Conservation (phyloP, 352 stramenopile species). For the Phytophthora ramorum region DNA sequence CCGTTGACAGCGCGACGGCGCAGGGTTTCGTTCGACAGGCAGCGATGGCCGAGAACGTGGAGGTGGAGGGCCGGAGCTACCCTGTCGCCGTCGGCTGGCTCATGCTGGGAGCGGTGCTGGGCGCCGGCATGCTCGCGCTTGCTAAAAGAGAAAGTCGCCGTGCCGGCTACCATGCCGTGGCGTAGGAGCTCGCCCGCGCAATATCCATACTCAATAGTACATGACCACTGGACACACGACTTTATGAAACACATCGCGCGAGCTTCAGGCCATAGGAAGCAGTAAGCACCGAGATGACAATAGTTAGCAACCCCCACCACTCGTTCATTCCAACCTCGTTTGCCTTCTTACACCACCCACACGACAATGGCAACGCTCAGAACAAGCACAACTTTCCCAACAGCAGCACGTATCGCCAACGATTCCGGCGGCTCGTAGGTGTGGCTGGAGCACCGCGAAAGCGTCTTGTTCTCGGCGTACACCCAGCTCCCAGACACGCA, state of each 20-base stretch:
- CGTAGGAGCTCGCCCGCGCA: conserved; percentile 19
- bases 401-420: no score
- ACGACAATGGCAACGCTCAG: no score
- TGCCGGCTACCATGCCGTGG: conserved; percentile 45
- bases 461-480: no score
- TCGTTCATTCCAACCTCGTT: background rate
- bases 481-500: no score
- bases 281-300: conserved; percentile 6
- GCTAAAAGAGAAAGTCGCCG: conserved; percentile 43
- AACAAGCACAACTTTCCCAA: no score
- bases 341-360: conserved; percentile 7
- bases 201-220: conserved; percentile 1
- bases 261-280: conserved; percentile 7
- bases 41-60: conserved; percentile 6
- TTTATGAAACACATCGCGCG: conserved; percentile 10
- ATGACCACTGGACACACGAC: background rate
- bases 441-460: no score
- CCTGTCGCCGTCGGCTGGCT: conserved; percentile 39
- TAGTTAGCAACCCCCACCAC: conserved; percentile 5
- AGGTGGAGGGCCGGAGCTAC: conserved; percentile 10
- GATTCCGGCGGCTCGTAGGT: no score
- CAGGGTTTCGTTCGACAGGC: conserved; percentile 37
- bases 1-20: conserved; percentile 32
- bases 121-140: conserved; percentile 41
- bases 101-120: conserved; percentile 45